Percentiles rank a stretch among this genome's conserved stretches.
These are phyloP conservation scores for Puccinia triticina DNA, from an alignment of 1,284 basidiomycete species.

Conservation along the genomic window DNA sequence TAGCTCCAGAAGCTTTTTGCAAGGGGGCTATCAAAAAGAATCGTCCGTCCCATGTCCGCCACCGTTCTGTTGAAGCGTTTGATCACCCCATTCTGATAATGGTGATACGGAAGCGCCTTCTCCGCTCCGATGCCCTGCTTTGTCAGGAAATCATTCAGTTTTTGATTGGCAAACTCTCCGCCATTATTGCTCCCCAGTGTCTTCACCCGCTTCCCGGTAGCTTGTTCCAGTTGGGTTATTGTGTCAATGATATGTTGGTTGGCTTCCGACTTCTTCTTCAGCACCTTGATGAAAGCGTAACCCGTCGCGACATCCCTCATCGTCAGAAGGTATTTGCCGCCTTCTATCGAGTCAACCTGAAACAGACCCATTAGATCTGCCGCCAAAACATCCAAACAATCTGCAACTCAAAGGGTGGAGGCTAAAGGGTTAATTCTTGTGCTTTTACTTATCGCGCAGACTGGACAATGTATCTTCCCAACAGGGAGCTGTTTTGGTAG, in stretches of 20 bases:
- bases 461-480: background rate
- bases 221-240: background rate
- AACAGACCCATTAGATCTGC: constrained; percentile 14
- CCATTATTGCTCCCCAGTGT: background rate
- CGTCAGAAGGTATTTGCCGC: background rate
- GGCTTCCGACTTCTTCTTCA: background rate
- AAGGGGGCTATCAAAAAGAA: background rate
- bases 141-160: background rate
- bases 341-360: background rate
- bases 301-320: background rate
- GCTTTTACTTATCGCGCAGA: background rate
- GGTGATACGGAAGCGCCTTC: background rate
- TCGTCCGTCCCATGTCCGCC: background rate
- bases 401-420: too few species aligned
- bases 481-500: background rate
- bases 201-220: background rate
- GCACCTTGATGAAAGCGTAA: background rate
- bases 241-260: background rate
- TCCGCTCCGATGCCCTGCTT: background rate
- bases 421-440: background rate
- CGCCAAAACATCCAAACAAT: background rate
- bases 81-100: constrained; percentile 20
- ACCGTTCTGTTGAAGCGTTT: constrained; percentile 7
- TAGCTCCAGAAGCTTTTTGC: constrained; percentile 7
- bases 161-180: constrained; percentile 1